Evolutionary conservation across 495 filamentous ascomycete genomes (phyloP), one percentile per base, ranked within the genome.

Genomic region (Patellaria atrata): DNA sequence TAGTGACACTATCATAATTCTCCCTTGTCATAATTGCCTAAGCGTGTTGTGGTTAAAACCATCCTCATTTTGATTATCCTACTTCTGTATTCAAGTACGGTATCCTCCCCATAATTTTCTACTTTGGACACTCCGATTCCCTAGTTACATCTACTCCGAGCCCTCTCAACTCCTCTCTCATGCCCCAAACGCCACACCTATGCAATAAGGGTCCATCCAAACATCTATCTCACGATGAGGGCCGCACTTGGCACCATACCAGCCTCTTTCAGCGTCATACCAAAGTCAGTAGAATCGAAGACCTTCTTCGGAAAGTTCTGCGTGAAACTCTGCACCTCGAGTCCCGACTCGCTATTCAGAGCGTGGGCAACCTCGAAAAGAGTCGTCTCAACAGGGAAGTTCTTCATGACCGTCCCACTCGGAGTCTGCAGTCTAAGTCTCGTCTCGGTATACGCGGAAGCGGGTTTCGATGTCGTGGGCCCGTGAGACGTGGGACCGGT

Each of bases 341-440:
- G n/a, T 1, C 65, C 70, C 37, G 85, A 75, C 38, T 69, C 43
- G 48, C 69, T 65, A n/a, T n/a, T n/a, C 22, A 96, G 51, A 39
- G 73, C 64, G 33, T 79, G 70, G 5, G 79, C 84, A 19, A 99
- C 84, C 58, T 99, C 91, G 48, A 94, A 93, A 11, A 99, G 63
- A 0, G 91, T 99, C 5, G 81, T 91, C 13, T 82, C 78, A 4
- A 75, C 83, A 0, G 82, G 72, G 32, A 87, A 74, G 2, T 74
- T 81, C 64, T 92, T 94, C 58, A 77, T 71, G 21, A 93, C 55
- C 27, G 73, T 83, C 11, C 83, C 81, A 13, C 57, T 57, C 0
- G 74, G 55, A 0, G 76, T 80, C 52, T 93, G 84, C 44, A 99
- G 66, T 40, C 85, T 64, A 44, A 99, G 56, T 25, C 87, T 71